Conservation (phyloP, 805 yeast species). For the Zygosaccharomyces bailii region DNA sequence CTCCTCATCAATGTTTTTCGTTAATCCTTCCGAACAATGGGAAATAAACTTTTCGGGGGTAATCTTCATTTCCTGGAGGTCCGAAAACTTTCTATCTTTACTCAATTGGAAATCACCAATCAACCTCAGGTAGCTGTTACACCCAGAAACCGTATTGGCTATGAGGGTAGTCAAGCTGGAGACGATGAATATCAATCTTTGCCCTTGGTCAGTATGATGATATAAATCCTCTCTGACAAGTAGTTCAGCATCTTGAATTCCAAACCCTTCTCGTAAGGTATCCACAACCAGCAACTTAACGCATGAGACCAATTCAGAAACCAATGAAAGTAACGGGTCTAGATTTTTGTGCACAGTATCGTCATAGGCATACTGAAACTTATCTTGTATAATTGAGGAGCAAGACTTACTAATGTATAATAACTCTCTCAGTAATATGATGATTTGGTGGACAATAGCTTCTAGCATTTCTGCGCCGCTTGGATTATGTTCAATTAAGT, state of each 20-base stretch:
- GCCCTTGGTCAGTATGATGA: slow-evolving; percentile 64
- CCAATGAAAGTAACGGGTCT: slow-evolving; percentile 56
- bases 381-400: slow-evolving; percentile 35
- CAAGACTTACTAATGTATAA: slow-evolving; percentile 55
- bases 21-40: slow-evolving; percentile 58
- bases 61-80: slow-evolving; percentile 54
- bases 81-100: slow-evolving; percentile 60
- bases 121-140: slow-evolving; percentile 48
- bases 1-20: slow-evolving; percentile 39
- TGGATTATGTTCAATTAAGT: slow-evolving; percentile 69
- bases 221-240: slow-evolving; percentile 38
- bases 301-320: slow-evolving; percentile 60
- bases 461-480: slow-evolving; percentile 68
- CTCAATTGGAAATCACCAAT: slow-evolving; percentile 68
- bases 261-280: slow-evolving; percentile 43
- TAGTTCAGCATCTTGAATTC: slow-evolving; percentile 19
- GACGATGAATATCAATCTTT: slow-evolving; percentile 55
- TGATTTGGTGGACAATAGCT: slow-evolving; percentile 63
- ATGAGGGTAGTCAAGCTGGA: slow-evolving; percentile 59
- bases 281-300: slow-evolving; percentile 60
- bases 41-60: slow-evolving; percentile 59
- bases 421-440: slow-evolving; percentile 59
- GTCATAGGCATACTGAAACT: slow-evolving; percentile 30
- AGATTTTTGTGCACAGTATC: slow-evolving; percentile 41
- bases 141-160: slow-evolving; percentile 46